Conservation (phyloP, 2,329 filamentous ascomycete species). For the Huntiella decipiens region DNA sequence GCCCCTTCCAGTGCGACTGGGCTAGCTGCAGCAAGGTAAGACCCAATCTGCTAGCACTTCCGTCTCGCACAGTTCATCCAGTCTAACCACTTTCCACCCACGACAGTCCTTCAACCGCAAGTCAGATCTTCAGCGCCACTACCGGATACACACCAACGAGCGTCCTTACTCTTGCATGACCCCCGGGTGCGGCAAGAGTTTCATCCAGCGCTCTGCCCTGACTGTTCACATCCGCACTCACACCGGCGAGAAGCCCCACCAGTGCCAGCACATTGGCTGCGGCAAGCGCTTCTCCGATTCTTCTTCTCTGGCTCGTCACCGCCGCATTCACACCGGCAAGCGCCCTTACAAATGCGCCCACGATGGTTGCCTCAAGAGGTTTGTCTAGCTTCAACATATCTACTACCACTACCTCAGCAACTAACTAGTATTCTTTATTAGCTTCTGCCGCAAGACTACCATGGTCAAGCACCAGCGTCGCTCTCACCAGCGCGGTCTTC, state of each 20-base stretch:
- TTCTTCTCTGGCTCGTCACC: constrained; percentile 44
- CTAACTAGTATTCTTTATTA: constrained; percentile 17
- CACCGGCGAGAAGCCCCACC: constrained; percentile 53
- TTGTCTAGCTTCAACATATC: constrained; percentile 10
- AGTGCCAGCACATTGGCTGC: constrained; percentile 45
- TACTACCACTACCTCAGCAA: constrained; percentile 5
- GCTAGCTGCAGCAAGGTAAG: constrained; percentile 40
- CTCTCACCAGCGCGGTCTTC: constrained; percentile 39
- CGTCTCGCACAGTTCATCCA: not conserved
- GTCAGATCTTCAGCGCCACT: constrained; percentile 50
- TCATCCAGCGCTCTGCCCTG: constrained; percentile 51
- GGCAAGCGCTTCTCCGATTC: constrained; percentile 53
- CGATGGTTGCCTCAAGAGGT: constrained; percentile 44
- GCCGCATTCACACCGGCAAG: constrained; percentile 47
- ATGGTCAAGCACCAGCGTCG: constrained; percentile 49
- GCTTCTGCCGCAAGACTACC: constrained; percentile 54
- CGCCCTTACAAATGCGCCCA: constrained; percentile 45
- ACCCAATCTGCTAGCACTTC: not conserved
- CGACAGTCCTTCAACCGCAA: constrained; percentile 51
- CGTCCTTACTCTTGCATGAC: constrained; percentile 44
- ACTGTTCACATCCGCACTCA: constrained; percentile 54
- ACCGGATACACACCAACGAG: constrained; percentile 54
- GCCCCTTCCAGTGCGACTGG: constrained; percentile 47
- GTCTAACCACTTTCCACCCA: not conserved
- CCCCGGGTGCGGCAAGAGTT: constrained; percentile 46